Percentiles rank a stretch among this genome's conserved stretches.
Conservation (phyloP, 129 eudicot genomes). For the Lactuca sativa region DNA sequence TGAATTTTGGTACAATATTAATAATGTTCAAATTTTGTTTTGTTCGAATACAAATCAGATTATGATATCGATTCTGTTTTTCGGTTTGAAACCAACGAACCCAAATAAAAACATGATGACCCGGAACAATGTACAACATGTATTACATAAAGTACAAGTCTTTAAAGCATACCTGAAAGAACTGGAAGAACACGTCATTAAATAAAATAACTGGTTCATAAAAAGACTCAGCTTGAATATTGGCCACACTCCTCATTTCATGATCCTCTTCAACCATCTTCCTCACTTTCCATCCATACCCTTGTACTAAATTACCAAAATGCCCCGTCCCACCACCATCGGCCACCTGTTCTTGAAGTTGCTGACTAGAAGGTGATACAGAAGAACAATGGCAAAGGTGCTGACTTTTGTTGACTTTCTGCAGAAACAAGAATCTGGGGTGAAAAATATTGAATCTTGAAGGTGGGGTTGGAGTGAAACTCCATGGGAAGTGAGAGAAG, state of each 20-base stretch:
- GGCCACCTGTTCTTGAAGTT: slow-evolving; percentile 24
- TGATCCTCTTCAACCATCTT: slow-evolving; percentile 67
- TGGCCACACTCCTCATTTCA: slow-evolving; percentile 81
- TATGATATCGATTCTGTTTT: neutral
- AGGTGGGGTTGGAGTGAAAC: slow-evolving; percentile 25
- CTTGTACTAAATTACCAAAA: slow-evolving; percentile 51
- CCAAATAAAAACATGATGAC: neutral
- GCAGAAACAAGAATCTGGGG: slow-evolving; percentile 10
- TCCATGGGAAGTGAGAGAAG: slow-evolving; percentile 5
- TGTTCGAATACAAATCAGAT: too few relatives aligned
- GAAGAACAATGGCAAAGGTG: slow-evolving; percentile 23
- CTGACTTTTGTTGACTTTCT: slow-evolving; percentile 37
- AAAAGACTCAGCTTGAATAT: slow-evolving; percentile 90
- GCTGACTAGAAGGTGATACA: slow-evolving; percentile 31
- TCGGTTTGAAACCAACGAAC: neutral
- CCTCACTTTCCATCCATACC: slow-evolving; percentile 87
- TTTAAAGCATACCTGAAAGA: slow-evolving; percentile 51
- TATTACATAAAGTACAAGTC: slow-evolving; percentile 5
- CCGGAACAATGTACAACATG: neutral
- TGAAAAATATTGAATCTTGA: slow-evolving; percentile 23
- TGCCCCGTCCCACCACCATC: slow-evolving; percentile 31
- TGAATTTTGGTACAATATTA: slow-evolving; percentile 22
- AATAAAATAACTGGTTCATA: slow-evolving; percentile 68
- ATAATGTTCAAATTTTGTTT: too few relatives aligned
- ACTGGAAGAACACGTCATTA: slow-evolving; percentile 69